Conservation (phyloP, 2,329 filamentous ascomycete species). For the Daldinia sp. region DNA sequence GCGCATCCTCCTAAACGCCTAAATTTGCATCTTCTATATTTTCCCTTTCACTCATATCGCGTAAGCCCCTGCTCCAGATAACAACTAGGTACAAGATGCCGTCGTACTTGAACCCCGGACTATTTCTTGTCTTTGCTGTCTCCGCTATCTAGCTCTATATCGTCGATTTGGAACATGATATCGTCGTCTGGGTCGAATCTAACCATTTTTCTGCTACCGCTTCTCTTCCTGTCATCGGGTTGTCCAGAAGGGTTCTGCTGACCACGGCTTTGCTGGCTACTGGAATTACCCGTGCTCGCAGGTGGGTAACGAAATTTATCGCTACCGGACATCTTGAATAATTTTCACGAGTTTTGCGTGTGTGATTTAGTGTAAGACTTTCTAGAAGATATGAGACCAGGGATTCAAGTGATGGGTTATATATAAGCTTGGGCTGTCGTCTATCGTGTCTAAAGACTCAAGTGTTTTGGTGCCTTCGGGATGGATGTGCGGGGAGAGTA, state of each 20-base stretch:
- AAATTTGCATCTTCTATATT: not conserved
- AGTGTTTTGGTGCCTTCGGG: not conserved
- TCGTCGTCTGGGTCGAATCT: constrained; percentile 22
- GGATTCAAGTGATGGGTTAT: not conserved
- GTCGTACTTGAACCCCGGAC: not conserved
- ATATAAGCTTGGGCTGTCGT: not conserved
- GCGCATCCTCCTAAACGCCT: not conserved
- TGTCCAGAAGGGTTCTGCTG: constrained; percentile 11
- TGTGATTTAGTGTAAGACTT: not conserved
- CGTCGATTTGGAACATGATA: constrained; percentile 29
- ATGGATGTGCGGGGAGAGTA: constrained; percentile 24
- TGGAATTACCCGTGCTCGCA: not conserved
- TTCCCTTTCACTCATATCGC: not conserved
- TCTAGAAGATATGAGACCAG: not conserved
- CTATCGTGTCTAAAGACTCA: not conserved
- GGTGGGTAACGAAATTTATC: constrained; percentile 1
- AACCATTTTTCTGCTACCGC: not conserved
- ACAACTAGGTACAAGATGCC: not conserved
- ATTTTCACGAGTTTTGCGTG: not conserved
- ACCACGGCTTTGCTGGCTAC: constrained; percentile 1
- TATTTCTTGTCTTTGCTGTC: constrained; percentile 1
- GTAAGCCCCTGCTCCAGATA: not conserved
- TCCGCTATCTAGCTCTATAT: constrained; percentile 10
- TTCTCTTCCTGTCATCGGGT: not conserved
- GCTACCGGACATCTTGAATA: constrained; percentile 17